Conservation (phyloP, 2,329 filamentous ascomycete genomes). For the Xylaria sp. region DNA sequence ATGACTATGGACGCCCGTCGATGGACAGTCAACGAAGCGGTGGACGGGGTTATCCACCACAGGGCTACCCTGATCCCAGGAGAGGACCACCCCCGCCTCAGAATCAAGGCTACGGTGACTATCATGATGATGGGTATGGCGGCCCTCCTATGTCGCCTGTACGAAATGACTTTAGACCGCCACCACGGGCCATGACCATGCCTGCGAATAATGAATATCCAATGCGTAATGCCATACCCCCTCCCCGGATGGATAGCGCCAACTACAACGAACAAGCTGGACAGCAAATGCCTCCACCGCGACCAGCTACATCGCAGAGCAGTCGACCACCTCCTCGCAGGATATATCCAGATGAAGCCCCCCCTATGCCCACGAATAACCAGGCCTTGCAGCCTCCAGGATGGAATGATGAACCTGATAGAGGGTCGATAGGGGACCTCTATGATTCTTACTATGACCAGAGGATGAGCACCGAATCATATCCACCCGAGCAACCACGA, state of each 20-base stretch:
- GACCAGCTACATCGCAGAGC: conserved; percentile 67
- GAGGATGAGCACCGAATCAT: conserved; percentile 47
- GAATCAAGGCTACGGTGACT: conserved; percentile 53
- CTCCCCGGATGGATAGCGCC: conserved; percentile 56
- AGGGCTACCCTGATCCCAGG: conserved; percentile 53
- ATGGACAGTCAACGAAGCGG: conserved; percentile 49
- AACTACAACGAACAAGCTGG: conserved; percentile 60
- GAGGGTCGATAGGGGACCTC: conserved; percentile 60
- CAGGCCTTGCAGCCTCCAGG: conserved; percentile 50
- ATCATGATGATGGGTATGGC: conserved; percentile 53
- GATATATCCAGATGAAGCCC: conserved; percentile 60
- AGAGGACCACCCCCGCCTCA: conserved; percentile 50
- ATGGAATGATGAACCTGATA: conserved; percentile 52
- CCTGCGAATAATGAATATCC: conserved; percentile 58
- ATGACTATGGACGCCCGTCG: conserved; percentile 53
- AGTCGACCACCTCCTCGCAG: conserved; percentile 65
- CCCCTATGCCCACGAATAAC: conserved; percentile 50
- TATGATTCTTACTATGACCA: conserved; percentile 67
- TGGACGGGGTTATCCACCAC: conserved; percentile 52
- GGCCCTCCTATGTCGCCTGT: conserved; percentile 52
- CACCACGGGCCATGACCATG: conserved; percentile 71
- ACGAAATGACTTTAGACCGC: conserved; percentile 61
- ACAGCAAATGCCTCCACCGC: conserved; percentile 59
- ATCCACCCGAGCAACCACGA: conserved; percentile 47
- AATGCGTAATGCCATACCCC: conserved; percentile 52